Percentiles rank a stretch among this genome's conserved stretches.
These are phyloP conservation scores for Dendrobium officinale DNA, from an alignment of 106 monocot species.

Conservation along the genomic window DNA sequence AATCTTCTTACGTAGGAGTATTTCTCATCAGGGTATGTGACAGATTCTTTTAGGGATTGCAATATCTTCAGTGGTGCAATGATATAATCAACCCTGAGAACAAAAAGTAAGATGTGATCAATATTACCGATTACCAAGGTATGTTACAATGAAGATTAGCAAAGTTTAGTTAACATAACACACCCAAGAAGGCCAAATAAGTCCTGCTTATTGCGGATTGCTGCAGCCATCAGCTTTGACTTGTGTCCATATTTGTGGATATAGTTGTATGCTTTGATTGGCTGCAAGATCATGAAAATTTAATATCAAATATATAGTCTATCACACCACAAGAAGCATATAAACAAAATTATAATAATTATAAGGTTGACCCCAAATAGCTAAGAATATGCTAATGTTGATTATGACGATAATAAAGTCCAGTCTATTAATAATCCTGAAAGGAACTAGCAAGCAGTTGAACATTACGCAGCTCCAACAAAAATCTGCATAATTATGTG, in stretches of 20 bases:
- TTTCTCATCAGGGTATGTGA: constrained; percentile 70
- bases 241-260: constrained; percentile 90
- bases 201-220: constrained; percentile 94
- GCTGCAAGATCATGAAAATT: constrained; percentile 27
- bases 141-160: not conserved
- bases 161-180: not conserved
- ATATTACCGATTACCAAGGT: not conserved
- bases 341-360: not conserved
- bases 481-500: not conserved
- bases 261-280: constrained; percentile 86
- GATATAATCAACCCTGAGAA: constrained; percentile 77
- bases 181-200: constrained; percentile 89
- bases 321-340: not conserved
- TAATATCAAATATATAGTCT: not conserved
- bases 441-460: not conserved
- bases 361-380: too few species aligned
- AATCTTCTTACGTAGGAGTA: constrained; percentile 68
- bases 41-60: constrained; percentile 80
- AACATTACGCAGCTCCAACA: not conserved
- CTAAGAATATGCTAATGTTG: too few species aligned
- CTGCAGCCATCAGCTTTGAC: constrained; percentile 96
- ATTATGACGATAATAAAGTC: too few species aligned
- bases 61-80: constrained; percentile 91
- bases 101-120: not conserved
- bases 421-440: not conserved